A percentile compares a stretch with the other conserved stretches of the same genome.
Conservation (phyloP, 2,329 filamentous ascomycete genomes). For the Xylaria multiplex region DNA sequence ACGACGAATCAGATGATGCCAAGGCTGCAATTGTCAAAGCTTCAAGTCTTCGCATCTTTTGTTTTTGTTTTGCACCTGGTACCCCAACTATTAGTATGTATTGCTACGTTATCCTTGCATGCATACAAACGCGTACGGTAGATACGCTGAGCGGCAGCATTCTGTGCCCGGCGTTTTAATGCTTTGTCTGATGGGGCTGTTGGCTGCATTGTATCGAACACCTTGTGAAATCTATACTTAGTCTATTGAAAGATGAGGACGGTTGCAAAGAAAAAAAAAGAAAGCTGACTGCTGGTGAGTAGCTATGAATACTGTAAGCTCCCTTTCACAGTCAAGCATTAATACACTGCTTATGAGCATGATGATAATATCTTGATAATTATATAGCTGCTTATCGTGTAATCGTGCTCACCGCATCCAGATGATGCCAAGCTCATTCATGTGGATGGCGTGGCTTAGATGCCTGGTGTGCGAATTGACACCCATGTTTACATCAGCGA, state of each 20-base stretch:
- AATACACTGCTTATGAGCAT: neutral
- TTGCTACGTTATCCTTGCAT: neutral
- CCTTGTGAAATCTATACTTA: neutral
- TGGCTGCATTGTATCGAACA: conserved; percentile 9
- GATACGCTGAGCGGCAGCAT: conserved; percentile 20
- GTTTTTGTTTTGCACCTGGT: conserved; percentile 27
- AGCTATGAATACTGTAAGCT: neutral
- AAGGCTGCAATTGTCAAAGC: conserved; percentile 23
- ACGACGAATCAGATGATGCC: conserved; percentile 10
- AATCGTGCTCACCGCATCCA: too few species aligned
- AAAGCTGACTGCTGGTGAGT: too few species aligned
- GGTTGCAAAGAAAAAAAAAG: too few species aligned
- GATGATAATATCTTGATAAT: neutral
- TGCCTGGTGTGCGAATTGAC: neutral
- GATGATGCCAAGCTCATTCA: neutral
- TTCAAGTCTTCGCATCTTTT: conserved; percentile 24
- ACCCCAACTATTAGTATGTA: neutral
- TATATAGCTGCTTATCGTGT: neutral
- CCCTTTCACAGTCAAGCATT: neutral
- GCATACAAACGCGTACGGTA: conserved; percentile 6
- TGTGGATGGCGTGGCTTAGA: conserved; percentile 12
- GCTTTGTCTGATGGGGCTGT: neutral
- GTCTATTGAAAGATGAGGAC: too few species aligned
- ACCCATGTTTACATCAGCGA: neutral
- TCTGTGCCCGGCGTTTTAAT: conserved; percentile 20